Conservation (phyloP, 108 stramenopile species). For the Fragilaria crotonensis region DNA sequence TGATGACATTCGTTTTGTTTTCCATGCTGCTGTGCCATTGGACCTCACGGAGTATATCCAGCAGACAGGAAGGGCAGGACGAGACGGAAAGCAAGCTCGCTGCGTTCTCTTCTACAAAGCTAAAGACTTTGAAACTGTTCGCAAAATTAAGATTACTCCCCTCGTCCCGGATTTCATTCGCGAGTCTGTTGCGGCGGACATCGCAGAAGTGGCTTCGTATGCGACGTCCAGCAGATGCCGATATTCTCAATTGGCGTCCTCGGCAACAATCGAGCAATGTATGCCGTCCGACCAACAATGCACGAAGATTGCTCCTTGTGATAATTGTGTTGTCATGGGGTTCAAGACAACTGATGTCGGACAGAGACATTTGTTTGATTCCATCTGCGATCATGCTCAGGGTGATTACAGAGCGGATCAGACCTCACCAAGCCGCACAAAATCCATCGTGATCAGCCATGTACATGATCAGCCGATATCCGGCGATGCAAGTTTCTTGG, state of each 20-base stretch:
- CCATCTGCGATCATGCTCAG: neutral
- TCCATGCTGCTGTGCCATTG: no score
- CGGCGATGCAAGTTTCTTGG: neutral
- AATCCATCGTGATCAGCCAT: neutral
- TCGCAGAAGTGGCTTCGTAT: neutral
- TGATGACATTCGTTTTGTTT: no score
- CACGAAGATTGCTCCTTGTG: neutral
- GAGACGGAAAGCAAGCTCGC: slow-evolving; percentile 37
- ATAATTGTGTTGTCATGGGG: neutral
- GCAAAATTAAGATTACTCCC: no score
- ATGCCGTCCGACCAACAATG: neutral
- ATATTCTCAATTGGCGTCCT: neutral
- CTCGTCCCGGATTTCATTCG: no score
- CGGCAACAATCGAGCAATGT: neutral
- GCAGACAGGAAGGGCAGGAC: slow-evolving; percentile 56
- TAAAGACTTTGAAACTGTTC: slow-evolving; percentile 6
- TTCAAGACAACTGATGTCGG: neutral
- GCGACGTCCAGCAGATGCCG: neutral
- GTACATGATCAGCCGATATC: neutral
- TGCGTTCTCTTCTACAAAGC: slow-evolving; percentile 28
- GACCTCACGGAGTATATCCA: no score
- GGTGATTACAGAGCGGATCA: neutral
- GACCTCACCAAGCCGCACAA: neutral
- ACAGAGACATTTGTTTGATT: neutral
- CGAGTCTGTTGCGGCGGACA: no score